Evolutionary conservation across 2,329 filamentous ascomycete species (phyloP).

Genomic region (Chrysoporthe cubensis): DNA sequence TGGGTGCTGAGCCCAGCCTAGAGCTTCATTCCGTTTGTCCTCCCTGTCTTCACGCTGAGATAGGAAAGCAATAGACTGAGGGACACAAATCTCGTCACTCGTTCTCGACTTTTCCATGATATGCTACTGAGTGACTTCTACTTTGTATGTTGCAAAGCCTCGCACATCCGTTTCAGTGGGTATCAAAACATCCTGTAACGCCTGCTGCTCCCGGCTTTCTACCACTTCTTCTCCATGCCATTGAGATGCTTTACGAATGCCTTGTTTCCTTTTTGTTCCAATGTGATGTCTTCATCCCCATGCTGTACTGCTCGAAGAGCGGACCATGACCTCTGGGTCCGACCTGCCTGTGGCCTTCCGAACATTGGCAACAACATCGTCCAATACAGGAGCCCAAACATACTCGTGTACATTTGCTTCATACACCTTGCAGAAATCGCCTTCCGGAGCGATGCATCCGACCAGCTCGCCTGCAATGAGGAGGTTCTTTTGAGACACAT

Average conservation of each 20-base stretch:
- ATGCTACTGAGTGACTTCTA: background rate
- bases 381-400: background rate
- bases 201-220: background rate
- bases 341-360: background rate
- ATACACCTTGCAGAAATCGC: background rate
- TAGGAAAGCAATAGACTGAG: constrained; percentile 23
- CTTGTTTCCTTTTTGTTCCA: background rate
- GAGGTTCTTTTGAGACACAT: too few species aligned
- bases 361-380: background rate
- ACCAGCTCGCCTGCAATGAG: too few species aligned
- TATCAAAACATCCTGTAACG: background rate
- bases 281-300: background rate
- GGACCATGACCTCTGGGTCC: background rate
- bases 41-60: constrained; percentile 17
- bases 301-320: background rate
- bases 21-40: constrained; percentile 21
- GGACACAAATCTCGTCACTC: background rate
- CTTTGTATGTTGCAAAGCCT: background rate
- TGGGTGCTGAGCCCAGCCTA: constrained; percentile 11
- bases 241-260: background rate
- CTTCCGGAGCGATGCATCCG: background rate
- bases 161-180: background rate
- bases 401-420: background rate
- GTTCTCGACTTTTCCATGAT: background rate
- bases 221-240: background rate